A percentile compares a stretch with the other conserved stretches of the same genome.
phyloP scores from a whole-genome alignment of 2,329 filamentous ascomycete species.

The Dothideomycetidae sp. region DNA sequence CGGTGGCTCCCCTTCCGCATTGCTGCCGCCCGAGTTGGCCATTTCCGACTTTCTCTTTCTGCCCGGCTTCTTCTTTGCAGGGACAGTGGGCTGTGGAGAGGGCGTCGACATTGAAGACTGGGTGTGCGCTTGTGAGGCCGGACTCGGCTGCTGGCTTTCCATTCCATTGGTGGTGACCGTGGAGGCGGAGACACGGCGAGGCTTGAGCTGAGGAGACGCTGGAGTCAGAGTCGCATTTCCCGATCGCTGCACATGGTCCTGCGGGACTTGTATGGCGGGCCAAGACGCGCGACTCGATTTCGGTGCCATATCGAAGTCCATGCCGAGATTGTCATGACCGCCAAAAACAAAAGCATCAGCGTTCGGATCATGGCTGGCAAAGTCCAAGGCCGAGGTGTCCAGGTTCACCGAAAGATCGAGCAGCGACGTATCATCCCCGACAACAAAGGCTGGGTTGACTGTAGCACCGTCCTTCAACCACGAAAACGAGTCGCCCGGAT shows the following conservation, averaged over 20 bases:
- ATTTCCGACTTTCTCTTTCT: constrained; percentile 23
- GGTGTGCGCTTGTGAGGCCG: constrained; percentile 17
- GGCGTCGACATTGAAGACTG: constrained; percentile 19
- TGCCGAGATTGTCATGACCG: constrained; percentile 7
- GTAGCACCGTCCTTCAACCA: constrained; percentile 15
- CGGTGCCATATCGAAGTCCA: constrained; percentile 15
- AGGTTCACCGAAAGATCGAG: constrained; percentile 16
- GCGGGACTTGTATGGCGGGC: constrained; percentile 6
- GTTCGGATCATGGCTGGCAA: constrained; percentile 12
- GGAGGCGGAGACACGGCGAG: constrained; percentile 2
- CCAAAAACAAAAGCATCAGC: constrained; percentile 12
- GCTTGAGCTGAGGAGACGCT: constrained; percentile 1
- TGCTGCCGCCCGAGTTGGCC: constrained; percentile 14
- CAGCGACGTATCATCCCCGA: constrained; percentile 20
- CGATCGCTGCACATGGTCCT: no score
- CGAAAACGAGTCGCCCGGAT: constrained; percentile 15
- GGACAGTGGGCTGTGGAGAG: constrained; percentile 17
- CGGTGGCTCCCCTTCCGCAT: constrained; percentile 31
- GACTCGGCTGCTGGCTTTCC: constrained; percentile 19
- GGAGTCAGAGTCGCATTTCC: constrained; percentile 5
- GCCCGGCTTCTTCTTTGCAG: constrained; percentile 22
- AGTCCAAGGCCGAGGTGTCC: constrained; percentile 17
- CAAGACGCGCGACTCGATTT: constrained; percentile 12
- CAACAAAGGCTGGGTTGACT: constrained; percentile 20
- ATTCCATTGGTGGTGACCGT: constrained; percentile 8